phyloP scores from a whole-genome alignment of 371 early-diverging fungal species.

The Lichtheimia hyalospora region DNA sequence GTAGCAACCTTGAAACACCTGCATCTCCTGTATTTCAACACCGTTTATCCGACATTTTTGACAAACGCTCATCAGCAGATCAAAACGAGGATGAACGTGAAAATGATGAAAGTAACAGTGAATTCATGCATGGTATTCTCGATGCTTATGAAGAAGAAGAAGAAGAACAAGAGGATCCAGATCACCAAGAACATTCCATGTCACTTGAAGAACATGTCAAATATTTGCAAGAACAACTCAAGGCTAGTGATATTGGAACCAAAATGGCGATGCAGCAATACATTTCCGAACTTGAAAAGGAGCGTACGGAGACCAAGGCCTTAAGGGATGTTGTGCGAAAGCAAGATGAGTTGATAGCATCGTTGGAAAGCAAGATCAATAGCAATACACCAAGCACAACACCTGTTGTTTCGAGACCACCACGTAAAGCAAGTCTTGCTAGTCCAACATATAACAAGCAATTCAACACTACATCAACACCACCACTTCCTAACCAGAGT shows the following conservation, averaged over 20 bases:
- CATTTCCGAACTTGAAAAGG: conserved; percentile 30
- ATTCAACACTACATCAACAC: neutral
- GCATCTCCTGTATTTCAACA: conserved; percentile 21
- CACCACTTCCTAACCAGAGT: neutral
- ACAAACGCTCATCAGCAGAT: conserved; percentile 13
- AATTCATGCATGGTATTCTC: conserved; percentile 27
- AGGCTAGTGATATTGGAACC: conserved; percentile 30
- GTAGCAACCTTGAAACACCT: conserved; percentile 19
- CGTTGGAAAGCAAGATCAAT: conserved; percentile 29
- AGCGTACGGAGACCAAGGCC: conserved; percentile 24
- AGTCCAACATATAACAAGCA: neutral
- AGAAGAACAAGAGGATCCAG: conserved; percentile 9
- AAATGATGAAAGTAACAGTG: conserved; percentile 22
- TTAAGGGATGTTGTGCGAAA: conserved; percentile 30
- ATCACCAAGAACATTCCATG: neutral
- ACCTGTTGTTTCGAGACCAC: conserved; percentile 1
- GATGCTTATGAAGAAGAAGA: conserved; percentile 35
- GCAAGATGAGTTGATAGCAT: conserved; percentile 42
- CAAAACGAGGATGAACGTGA: conserved; percentile 5
- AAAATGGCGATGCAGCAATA: conserved; percentile 38
- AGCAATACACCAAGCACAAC: conserved; percentile 10
- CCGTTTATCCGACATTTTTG: conserved; percentile 13
- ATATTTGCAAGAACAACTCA: conserved; percentile 22
- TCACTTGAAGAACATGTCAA: conserved; percentile 18
- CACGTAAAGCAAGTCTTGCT: conserved; percentile 11